Base-by-base conservation (phyloP, 2,329 filamentous ascomycete species). In the Verticillium nonalfalfae region DNA sequence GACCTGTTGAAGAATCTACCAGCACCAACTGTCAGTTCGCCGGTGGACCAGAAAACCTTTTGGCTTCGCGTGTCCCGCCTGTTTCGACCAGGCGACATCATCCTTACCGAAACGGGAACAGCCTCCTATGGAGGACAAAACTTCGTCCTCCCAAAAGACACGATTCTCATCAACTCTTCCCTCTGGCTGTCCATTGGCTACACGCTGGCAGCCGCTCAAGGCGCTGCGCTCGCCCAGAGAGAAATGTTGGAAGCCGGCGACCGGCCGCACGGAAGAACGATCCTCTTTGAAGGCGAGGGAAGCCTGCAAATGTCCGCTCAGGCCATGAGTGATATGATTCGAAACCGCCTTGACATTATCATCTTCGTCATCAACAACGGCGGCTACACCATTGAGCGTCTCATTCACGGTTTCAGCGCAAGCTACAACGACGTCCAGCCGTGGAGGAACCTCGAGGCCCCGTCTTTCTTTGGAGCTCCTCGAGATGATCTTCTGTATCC, bases 221-320 rank as follows among this genome's bases (percentile, higher is more conserved):
- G 85, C 2, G 81, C 81, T 0, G 78, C 81, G 0, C 72, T 86
- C 0, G 87, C 87, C 0, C 77, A 81, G 2, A 70, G 73, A 18
- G 83, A 86, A 60, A 68, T 79, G 3, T 67, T 73, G 7, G 14
- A 3, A 13, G 55, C 55, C 33, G 55, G 55, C 4, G 21, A 5
- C 15, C 31, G 55, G 35, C 31, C 55, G 5, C 59, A 58, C 1
- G 61, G 59, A 6, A 70, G 72, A 13, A 83, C 84, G 0, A 77
- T 87, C 13, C 72, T 88, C 1, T 78, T 86, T 63, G 85, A 85
- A 36, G 86, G 85, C 5, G 86, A 89, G 59, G 87, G 86, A 4
- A 86, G 84, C 63, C 80, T 90, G 62, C 83, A 88, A 64, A 82
- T 90, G 74, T 90, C 86, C 0, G 85, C 81, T 0, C 87, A 90